Base-by-base conservation (phyloP, 2,329 filamentous ascomycete species). In the Aspergillus ruber region DNA sequence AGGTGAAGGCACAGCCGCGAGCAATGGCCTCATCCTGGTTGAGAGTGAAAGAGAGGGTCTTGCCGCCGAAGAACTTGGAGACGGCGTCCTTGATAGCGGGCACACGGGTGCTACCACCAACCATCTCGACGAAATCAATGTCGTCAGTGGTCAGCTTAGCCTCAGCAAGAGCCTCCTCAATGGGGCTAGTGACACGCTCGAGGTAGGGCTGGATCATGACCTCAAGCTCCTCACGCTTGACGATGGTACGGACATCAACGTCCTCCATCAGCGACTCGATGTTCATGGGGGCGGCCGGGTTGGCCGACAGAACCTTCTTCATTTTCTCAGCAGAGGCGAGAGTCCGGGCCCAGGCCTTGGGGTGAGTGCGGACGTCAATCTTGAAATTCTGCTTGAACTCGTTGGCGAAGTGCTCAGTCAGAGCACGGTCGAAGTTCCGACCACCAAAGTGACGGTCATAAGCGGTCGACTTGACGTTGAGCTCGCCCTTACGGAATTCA, bases 231-330 rank as follows among this genome's bases (percentile, higher is more conserved):
- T 95, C 88, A 55, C 93, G 86, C 69, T 91, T 96, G 65, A 98
- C 80, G 80, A 95, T 86, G 51, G 86, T 78, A 46, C 82, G 82
- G 33, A 95, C 93, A 68, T 98, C 93, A 52, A 95, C 77, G 68
- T 98, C 93, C 72, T 97, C 94, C 90, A 98, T 97, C 59, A 98
- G 78, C 32, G 90, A 96, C 77, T 98, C 93, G 63, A 98, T 94
- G 79, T 90, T 97, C 70, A 98, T 74, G 43, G 91, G 89, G 15
- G 91, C 90, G 65, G 86, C 81, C 59, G 90, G 86, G 76, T 97
- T 97, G 67, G 93, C 93, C 32, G 91, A 97, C 48, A 98, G 78
- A 47, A 97, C 85, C 83, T 97, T 97, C 85, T 98, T 98, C 67
- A 95, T 76, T 81, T 95, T 96, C 80, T 98, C 93, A 47, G 90